Percentiles rank a stretch among this genome's conserved stretches.
Conservation (phyloP, 257 asterid genomes). For the Parsonsia alboflavescens region DNA sequence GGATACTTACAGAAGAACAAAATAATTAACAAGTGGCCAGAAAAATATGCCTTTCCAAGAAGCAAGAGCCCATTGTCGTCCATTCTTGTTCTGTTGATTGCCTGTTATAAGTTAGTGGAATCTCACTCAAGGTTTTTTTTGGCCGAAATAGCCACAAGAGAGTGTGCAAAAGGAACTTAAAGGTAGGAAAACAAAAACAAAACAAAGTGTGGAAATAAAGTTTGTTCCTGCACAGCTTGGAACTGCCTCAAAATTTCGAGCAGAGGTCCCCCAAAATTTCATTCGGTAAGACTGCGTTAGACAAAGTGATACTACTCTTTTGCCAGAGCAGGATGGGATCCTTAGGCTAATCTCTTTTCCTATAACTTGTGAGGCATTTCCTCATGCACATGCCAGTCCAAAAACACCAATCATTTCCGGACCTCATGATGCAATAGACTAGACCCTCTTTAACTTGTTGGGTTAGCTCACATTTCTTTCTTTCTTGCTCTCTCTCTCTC, state of each 20-base stretch:
- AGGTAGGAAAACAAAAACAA: neutral
- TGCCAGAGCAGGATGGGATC: neutral
- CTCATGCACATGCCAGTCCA: neutral
- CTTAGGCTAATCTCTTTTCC: neutral
- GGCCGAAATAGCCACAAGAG: too few relatives aligned
- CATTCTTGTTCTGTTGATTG: neutral
- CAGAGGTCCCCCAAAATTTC: slow-evolving; percentile 3
- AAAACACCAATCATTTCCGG: slow-evolving; percentile 3
- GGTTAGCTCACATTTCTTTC: neutral
- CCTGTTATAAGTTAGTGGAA: slow-evolving; percentile 1
- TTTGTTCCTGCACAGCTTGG: slow-evolving; percentile 10
- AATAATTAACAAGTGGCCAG: neutral
- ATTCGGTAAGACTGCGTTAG: neutral
- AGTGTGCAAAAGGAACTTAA: too few relatives aligned
- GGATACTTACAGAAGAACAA: neutral
- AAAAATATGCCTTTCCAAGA: neutral
- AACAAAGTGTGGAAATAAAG: neutral
- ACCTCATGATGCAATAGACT: slow-evolving; percentile 9
- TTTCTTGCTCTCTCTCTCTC: too few relatives aligned
- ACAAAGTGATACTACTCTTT: neutral
- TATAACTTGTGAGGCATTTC: slow-evolving; percentile 1
- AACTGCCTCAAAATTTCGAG: slow-evolving; percentile 6
- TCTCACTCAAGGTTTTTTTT: neutral
- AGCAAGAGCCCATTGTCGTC: slow-evolving; percentile 2
- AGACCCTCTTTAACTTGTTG: slow-evolving; percentile 14